Percentiles rank a stretch among this genome's conserved stretches.
These are phyloP conservation scores for Parsonsia alboflavescens DNA, from an alignment of 257 asterid species.

Conservation along the genomic window DNA sequence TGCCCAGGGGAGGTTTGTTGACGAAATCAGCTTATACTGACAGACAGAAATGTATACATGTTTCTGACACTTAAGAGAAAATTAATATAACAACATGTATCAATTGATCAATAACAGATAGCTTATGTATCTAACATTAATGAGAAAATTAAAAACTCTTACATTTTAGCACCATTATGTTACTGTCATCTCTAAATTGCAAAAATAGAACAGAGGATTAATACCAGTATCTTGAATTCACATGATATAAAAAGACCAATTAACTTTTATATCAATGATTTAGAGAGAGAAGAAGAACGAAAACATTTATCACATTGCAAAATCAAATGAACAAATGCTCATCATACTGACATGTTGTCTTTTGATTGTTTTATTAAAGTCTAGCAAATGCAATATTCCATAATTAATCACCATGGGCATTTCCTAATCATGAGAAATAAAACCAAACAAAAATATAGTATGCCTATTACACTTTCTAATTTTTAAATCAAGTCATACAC, in stretches of 20 bases:
- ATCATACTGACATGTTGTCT: not conserved
- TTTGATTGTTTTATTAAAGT: not conserved
- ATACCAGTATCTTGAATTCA: not conserved
- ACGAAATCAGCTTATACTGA: not conserved
- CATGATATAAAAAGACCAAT: not conserved
- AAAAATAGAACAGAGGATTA: not conserved
- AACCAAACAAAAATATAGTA: not conserved
- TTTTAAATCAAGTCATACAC: not conserved
- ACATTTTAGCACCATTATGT: not conserved
- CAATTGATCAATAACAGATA: no score
- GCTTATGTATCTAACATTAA: not conserved
- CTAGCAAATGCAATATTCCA: not conserved
- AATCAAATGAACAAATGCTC: no score
- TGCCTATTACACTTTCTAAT: not conserved
- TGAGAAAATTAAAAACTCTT: not conserved
- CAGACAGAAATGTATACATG: not conserved
- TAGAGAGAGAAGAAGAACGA: not conserved
- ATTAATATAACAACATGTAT: no score
- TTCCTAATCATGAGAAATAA: not conserved
- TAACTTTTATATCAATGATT: not conserved
- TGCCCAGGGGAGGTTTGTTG: not conserved
- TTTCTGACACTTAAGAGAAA: no score
- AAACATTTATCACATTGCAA: no score
- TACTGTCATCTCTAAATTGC: no score
- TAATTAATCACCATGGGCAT: not conserved